Evolutionary conservation across 495 filamentous ascomycete genomes (phyloP), one percentile per base, ranked within the genome.

Genomic region (Talaromyces stipitatus): DNA sequence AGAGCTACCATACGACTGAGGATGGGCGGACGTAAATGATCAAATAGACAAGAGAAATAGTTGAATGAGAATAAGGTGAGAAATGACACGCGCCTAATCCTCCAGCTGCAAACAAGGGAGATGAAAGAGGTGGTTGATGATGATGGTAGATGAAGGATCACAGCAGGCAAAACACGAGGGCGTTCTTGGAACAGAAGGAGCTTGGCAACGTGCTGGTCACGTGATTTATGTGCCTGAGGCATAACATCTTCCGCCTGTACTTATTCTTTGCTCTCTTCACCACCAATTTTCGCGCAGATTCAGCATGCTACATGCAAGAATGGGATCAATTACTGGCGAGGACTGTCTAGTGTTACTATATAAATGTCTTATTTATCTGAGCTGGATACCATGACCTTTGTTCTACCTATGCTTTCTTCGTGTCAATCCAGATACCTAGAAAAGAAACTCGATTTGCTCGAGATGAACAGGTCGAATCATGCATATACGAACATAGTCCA

Each of bases 1-100:
- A 60, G 60, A 59, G 55, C 54, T 29, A 29, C 38, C 23, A 56
- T 18, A 47, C n/a, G 29, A 48, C 18, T 27, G 30, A 43, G 9
- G 50, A 52, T 23, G 22, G 22, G 30, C 24, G 16, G 28, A 28
- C 27, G 24, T 9, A 33, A 32, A 12, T 53, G 28, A 32, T 11
- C 28, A 53, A 22, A 20, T n/a, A 36, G 32, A 33, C 24, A 20
- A 30, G 52, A 16, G 0, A 41, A 20, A 55, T 23, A 41, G 52
- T 20, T 24, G 52, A 55, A 28, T n/a, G 27, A 41, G 23, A 51
- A 51, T 8, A 27, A 45, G 52, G 30, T 22, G 24, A 45, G 41
- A 28, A 26, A 45, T n/a, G 27, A 45, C 14, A n/a, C 32, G 18
- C 9, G 16, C 11, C 22, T 14, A 11, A n/a, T 55, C 30, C 52